These are phyloP conservation scores for Coprinopsis marcescibilis DNA, from an alignment of 768 basidiomycete genomes.

Conservation along the genomic window DNA sequence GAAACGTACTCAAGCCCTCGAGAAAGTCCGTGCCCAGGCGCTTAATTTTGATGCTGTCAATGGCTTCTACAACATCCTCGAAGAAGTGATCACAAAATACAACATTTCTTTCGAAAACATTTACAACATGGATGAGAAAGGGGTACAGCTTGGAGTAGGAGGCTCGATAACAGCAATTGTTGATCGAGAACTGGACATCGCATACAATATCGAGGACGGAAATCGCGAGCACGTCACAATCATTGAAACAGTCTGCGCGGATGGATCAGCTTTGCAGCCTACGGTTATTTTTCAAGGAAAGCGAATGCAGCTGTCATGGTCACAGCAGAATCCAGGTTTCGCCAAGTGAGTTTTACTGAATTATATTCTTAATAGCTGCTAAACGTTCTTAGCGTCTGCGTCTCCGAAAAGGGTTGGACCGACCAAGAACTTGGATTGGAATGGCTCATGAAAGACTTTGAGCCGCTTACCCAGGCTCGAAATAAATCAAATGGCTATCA, in stretches of 20 bases:
- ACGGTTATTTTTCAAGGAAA: constrained; percentile 33
- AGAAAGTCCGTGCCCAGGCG: constrained; percentile 15
- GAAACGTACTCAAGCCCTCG: constrained; percentile 15
- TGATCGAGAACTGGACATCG: constrained; percentile 20
- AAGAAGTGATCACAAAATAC: constrained; percentile 18
- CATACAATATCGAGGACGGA: constrained; percentile 27
- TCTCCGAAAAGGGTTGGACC: constrained; percentile 36
- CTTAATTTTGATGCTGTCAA: constrained; percentile 13
- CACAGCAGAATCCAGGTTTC: constrained; percentile 21
- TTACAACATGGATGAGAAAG: constrained; percentile 22
- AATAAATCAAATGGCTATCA: constrained; percentile 16
- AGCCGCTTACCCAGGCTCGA: constrained; percentile 16
- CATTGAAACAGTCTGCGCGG: constrained; percentile 39
- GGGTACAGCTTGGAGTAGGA: constrained; percentile 23
- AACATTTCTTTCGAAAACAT: constrained; percentile 7
- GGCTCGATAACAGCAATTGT: constrained; percentile 15
- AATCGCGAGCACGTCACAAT: constrained; percentile 41
- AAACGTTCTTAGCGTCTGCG: constrained; percentile 21
- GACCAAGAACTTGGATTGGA: constrained; percentile 17
- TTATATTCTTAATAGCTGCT: background rate
- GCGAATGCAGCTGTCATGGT: constrained; percentile 18
- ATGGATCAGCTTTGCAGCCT: constrained; percentile 31
- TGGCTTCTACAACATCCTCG: constrained; percentile 13
- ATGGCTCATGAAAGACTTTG: constrained; percentile 30
- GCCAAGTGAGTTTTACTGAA: constrained; percentile 20